Conservation (phyloP, 176 grass and related monocot species). For the Poa pratensis region DNA sequence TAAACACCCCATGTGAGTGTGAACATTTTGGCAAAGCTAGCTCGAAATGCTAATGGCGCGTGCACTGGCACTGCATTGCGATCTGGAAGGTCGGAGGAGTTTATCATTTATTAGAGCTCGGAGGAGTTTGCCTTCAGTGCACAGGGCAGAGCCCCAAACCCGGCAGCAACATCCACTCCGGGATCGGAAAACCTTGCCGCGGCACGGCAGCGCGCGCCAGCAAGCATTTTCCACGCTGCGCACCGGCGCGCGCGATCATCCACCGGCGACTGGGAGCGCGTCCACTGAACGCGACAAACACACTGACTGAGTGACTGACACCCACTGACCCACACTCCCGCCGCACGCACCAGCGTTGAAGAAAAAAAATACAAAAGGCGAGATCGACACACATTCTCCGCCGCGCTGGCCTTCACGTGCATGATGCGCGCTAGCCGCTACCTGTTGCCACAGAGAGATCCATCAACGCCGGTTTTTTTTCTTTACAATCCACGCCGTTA, state of each 20-base stretch:
- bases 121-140: no score
- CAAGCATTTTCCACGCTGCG: no score
- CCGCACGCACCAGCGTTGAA: no score
- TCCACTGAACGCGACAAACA: constrained; percentile 17
- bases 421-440: no score
- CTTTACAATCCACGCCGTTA: no score
- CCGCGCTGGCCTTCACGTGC: constrained; percentile 29
- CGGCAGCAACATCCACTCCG: neutral
- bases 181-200: neutral
- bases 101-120: no score
- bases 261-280: neutral
- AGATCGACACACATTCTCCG: constrained; percentile 44
- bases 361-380: neutral
- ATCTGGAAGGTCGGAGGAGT: constrained; percentile 22
- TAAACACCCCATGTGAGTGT: constrained; percentile 41
- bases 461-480: no score
- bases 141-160: neutral
- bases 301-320: neutral
- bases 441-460: neutral
- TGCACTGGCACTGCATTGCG: neutral
- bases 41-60: neutral
- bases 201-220: neutral
- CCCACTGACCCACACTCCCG: no score
- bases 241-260: no score
- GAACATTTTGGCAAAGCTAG: neutral